Evolutionary conservation across 768 basidiomycete genomes (phyloP), one percentile per base, ranked within the genome.

Genomic region (Hirschioporus abietinus): DNA sequence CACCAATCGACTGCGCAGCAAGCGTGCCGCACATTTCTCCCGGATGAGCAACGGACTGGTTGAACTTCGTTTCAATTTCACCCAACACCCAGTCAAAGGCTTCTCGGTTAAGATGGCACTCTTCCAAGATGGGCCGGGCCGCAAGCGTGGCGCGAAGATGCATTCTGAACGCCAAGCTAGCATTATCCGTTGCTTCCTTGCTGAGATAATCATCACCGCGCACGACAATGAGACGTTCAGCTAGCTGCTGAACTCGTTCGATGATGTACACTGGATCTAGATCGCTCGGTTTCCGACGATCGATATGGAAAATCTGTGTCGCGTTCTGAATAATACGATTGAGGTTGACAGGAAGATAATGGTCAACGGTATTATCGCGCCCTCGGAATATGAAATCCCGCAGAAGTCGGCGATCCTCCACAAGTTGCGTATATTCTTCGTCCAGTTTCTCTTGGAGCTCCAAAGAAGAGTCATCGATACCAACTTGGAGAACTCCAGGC

Each of bases 1-100:
- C 97, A 77, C 97, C 97, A 70, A 99, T 99, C 0, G 97, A 99
- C 79, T 99, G 97, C 0, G 97, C 97, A 42, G 96, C 91, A 24
- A 99, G 86, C 0, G 95, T 97, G 59, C 97, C 97, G 70, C 97
- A 99, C 97, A 99, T 99, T 79, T 99, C 97, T 60, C 96, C 96
- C 0, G 97, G 93, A 72, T 97, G 91, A 10, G 87, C 95, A 1
- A 96, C 72, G 1, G 97, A 91, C 71, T 89, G 90, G 74, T 98
- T 96, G 83, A 99, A 99, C 76, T 96, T 95, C 60, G 93, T 84
- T 76, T 99, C 96, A 34, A 99, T 87, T 78, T 99, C 97, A 69
- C 97, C 92, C 63, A 98, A 72, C 1, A 99, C 94, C 97, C 97
- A 99, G 73, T 98, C 95, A 75, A 97, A 99, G 1, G 96, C 96